Percentiles rank a stretch among this genome's conserved stretches.
Conservation (phyloP, 2,329 filamentous ascomycete species). For the Claviceps arundinis region DNA sequence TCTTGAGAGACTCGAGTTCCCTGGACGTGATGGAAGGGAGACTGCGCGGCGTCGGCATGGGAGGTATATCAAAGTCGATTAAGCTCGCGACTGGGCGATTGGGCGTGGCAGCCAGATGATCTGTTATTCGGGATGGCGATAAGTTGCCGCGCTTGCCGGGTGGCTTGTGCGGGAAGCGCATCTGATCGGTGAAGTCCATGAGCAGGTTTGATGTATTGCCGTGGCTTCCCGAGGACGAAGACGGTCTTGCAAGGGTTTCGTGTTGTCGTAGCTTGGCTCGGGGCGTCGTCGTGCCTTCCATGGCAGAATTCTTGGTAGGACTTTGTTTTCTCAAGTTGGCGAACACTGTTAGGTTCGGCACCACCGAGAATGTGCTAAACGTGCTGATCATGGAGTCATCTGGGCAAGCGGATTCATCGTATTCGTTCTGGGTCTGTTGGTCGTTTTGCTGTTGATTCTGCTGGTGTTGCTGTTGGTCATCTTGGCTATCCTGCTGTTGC, state of each 20-base stretch:
- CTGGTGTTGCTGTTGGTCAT: conserved; percentile 10
- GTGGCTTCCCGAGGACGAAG: conserved; percentile 26
- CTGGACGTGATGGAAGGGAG: conserved; percentile 83
- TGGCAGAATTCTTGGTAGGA: conserved; percentile 37
- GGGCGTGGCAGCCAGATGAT: conserved; percentile 29
- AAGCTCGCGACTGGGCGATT: conserved; percentile 50
- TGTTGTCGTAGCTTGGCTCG: conserved; percentile 21
- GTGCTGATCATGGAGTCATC: conserved; percentile 69
- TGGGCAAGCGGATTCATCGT: conserved; percentile 34
- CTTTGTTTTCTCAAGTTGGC: conserved; percentile 54
- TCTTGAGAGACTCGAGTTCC: conserved; percentile 87
- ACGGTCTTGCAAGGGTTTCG: conserved; percentile 16
- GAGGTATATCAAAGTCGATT: conserved; percentile 72
- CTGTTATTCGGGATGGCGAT: conserved; percentile 19
- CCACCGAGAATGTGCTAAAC: conserved; percentile 79
- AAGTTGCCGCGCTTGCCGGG: conserved; percentile 26
- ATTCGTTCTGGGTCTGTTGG: conserved; percentile 9
- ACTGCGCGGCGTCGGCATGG: conserved; percentile 80
- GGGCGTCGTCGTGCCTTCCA: conserved; percentile 24
- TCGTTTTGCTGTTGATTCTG: not conserved
- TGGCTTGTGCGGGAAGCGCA: conserved; percentile 35
- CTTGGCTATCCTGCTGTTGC: conserved; percentile 4
- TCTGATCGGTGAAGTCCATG: conserved; percentile 75
- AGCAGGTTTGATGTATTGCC: conserved; percentile 64
- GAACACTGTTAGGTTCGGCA: conserved; percentile 78